phyloP scores from a whole-genome alignment of 2,329 filamentous ascomycete species.

The Epichloe hybrida region DNA sequence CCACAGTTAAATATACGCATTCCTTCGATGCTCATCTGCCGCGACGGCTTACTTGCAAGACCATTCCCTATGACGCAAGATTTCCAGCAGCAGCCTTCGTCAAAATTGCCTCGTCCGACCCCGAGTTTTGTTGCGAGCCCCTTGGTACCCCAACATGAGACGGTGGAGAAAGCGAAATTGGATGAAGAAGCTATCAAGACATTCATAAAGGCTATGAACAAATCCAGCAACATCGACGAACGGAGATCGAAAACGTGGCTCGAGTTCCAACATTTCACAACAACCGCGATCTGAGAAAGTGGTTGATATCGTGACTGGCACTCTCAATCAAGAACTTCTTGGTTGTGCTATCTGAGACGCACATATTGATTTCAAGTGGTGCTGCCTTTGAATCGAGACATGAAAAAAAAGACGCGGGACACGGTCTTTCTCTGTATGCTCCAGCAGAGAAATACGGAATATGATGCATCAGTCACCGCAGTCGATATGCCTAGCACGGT shows the following conservation, averaged over 20 bases:
- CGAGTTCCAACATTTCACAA: conserved; percentile 12
- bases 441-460: background rate
- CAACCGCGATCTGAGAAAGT: conserved; percentile 6
- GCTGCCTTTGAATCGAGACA: no score
- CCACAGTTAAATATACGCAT: conserved; percentile 42
- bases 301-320: no score
- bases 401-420: no score
- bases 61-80: conserved; percentile 28
- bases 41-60: conserved; percentile 35
- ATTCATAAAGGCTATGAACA: conserved; percentile 25
- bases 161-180: conserved; percentile 30
- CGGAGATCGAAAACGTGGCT: conserved; percentile 26
- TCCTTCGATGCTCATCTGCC: conserved; percentile 48
- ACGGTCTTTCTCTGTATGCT: no score
- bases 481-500: background rate
- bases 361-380: no score
- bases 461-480: background rate
- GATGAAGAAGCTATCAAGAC: conserved; percentile 30
- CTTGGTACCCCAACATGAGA: conserved; percentile 34
- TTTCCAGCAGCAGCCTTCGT: conserved; percentile 32
- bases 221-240: conserved; percentile 22
- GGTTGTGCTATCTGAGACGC: no score
- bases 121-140: conserved; percentile 23
- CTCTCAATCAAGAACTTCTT: no score
- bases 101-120: conserved; percentile 20